Evolutionary conservation across 2,329 filamentous ascomycete genomes (phyloP).

Genomic region (Cercospora sp.): DNA sequence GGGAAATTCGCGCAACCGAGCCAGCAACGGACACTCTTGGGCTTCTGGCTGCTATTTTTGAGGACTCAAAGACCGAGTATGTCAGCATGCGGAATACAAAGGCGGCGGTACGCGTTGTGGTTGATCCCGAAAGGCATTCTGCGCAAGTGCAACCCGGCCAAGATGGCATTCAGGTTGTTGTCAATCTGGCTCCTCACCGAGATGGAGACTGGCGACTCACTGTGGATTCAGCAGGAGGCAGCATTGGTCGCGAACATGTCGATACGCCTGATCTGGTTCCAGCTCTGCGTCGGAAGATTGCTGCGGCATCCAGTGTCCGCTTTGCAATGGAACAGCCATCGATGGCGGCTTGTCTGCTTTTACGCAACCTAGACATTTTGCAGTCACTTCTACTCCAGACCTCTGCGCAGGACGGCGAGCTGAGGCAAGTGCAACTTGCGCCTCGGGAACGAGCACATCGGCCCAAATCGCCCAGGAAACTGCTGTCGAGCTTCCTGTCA

Average conservation of each 20-base stretch:
- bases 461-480: conserved; percentile 83
- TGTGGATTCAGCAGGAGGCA: conserved; percentile 66
- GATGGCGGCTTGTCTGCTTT: conserved; percentile 68
- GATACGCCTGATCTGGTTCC: conserved; percentile 67
- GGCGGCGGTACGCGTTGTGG: conserved; percentile 68
- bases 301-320: conserved; percentile 50
- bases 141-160: conserved; percentile 44
- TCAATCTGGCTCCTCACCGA: conserved; percentile 59
- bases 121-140: conserved; percentile 55
- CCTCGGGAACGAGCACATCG: conserved; percentile 61
- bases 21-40: conserved; percentile 58
- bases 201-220: conserved; percentile 60
- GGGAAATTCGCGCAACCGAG: conserved; percentile 72
- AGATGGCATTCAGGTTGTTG: conserved; percentile 67
- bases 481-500: conserved; percentile 76
- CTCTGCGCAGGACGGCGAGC: conserved; percentile 24
- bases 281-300: conserved; percentile 32
- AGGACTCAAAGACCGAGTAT: conserved; percentile 64
- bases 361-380: conserved; percentile 75
- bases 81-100: conserved; percentile 66
- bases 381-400: conserved; percentile 57
- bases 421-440: conserved; percentile 19
- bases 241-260: conserved; percentile 71
- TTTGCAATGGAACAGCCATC: conserved; percentile 66
- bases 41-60: conserved; percentile 67